Evolutionary conservation across 2,329 filamentous ascomycete genomes (phyloP), one percentile per base, ranked within the genome.

Genomic region (Colletotrichum cereale): DNA sequence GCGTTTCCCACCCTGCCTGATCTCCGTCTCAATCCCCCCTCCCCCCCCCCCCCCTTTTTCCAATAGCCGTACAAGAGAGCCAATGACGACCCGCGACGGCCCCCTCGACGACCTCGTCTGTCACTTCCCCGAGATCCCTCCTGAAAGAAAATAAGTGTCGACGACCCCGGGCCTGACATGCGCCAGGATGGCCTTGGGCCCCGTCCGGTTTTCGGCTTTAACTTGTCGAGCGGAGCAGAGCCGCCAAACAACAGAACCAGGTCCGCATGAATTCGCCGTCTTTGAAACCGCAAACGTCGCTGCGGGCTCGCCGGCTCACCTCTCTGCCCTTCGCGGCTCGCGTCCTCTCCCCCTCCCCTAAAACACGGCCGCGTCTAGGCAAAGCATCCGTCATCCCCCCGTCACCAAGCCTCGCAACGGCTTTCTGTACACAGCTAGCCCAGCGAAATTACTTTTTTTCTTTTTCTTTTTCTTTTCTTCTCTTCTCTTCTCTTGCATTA

Each of bases 171-270:
- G 58, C 58, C 48, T 36, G 36, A 55, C 48, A 48, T 21, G 57
- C 61, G 48, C 56, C 67, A 66, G 5, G 58, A 11, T 62, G 47
- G 26, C 31, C 62, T 38, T 40, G 34, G 56, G 6, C 8, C 40
- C 55, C 69, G 52, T 71, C 69, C 69, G 38, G 65, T 71, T 63
- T 53, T 68, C 69, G 69, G 69, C 65, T 48, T 69, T 47, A 44
- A 36, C 57, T 38, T 58, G 63, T 31, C 24, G 55, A 66, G 66
- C 44, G 34, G 47, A 47, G 44, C 31, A 26, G 21, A 47, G 53
- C 52, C 24, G 53, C 40, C 63, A 36, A 24, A 36, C 53, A n/a
- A 26, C 38, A 36, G 50, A n/a, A 18, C 21, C 47, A 52, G n/a
- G 52, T 36, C 65, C 60, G 69, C 69, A 72, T 72, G 60, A 72